phyloP scores from a whole-genome alignment of 2,329 filamentous ascomycete species.

The Clonostachys solani region DNA sequence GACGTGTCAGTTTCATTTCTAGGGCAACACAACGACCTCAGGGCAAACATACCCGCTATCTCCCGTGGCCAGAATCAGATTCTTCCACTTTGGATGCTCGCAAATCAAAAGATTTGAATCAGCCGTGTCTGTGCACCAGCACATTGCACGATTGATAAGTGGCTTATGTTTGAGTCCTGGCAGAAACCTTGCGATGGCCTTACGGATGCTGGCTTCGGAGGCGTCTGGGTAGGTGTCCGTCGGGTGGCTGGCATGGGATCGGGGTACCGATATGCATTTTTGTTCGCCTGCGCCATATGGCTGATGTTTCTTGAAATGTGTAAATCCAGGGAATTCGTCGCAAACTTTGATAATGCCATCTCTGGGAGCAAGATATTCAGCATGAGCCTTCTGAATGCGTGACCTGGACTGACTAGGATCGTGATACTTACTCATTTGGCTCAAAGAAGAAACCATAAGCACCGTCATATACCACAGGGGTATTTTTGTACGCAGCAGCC shows the following conservation, averaged over 20 bases:
- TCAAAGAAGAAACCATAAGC: conserved; percentile 46
- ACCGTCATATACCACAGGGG: conserved; percentile 39
- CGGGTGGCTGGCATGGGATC: conserved; percentile 27
- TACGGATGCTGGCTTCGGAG: conserved; percentile 20
- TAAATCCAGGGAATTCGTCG: conserved; percentile 33
- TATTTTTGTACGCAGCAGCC: conserved; percentile 29
- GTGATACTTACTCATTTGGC: conserved; percentile 24
- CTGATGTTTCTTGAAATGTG: conserved; percentile 22
- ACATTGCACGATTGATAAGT: conserved; percentile 22
- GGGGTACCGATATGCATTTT: conserved; percentile 21
- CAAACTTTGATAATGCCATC: conserved; percentile 28
- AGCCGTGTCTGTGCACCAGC: conserved; percentile 28
- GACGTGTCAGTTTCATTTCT: neutral
- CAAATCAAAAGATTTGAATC: conserved; percentile 24
- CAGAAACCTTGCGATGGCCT: conserved; percentile 19
- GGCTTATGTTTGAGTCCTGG: conserved; percentile 18
- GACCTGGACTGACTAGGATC: neutral
- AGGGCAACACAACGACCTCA: neutral
- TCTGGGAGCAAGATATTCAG: neutral
- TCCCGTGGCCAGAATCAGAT: conserved; percentile 38
- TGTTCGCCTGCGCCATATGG: conserved; percentile 21
- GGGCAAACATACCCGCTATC: conserved; percentile 33
- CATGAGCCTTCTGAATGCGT: too few species aligned
- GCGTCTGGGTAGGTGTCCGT: conserved; percentile 27
- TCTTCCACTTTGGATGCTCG: conserved; percentile 32